Percentiles rank a stretch among this genome's conserved stretches.
Evolutionary conservation across 306 rosid species (phyloP).

Genomic region (Aeschynomene evenia): DNA sequence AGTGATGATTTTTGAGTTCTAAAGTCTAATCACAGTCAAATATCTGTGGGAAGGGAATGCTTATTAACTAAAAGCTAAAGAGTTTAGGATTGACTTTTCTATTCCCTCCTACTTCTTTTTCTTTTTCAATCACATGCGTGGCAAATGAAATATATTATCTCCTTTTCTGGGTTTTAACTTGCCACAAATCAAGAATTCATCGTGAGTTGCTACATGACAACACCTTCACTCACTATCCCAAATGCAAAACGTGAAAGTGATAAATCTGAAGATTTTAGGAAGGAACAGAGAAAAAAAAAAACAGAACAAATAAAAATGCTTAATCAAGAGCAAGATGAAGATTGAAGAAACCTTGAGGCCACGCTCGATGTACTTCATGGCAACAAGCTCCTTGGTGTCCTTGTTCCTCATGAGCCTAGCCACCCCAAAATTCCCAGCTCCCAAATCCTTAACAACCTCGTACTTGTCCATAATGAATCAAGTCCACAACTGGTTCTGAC

Average conservation of each 20-base stretch:
- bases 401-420: constrained; percentile 70
- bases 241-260: constrained; percentile 19
- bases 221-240: constrained; percentile 12
- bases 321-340: background rate
- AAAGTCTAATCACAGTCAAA: constrained; percentile 10
- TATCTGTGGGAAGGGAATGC: constrained; percentile 19
- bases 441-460: constrained; percentile 70
- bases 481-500: background rate
- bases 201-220: background rate
- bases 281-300: background rate
- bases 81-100: constrained; percentile 11
- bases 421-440: constrained; percentile 75
- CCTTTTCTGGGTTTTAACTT: constrained; percentile 18
- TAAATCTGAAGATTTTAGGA: constrained; percentile 21
- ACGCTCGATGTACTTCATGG: constrained; percentile 81
- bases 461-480: constrained; percentile 54
- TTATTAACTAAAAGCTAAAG: background rate
- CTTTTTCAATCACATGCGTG: background rate
- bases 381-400: constrained; percentile 79
- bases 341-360: constrained; percentile 50
- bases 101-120: background rate
- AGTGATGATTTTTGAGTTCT: background rate
- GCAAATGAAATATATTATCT: constrained; percentile 13
- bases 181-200: constrained; percentile 24
- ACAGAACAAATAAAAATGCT: background rate